Base-by-base conservation (phyloP, 2,329 filamentous ascomycete species). In the Dactylellina cionopaga region DNA sequence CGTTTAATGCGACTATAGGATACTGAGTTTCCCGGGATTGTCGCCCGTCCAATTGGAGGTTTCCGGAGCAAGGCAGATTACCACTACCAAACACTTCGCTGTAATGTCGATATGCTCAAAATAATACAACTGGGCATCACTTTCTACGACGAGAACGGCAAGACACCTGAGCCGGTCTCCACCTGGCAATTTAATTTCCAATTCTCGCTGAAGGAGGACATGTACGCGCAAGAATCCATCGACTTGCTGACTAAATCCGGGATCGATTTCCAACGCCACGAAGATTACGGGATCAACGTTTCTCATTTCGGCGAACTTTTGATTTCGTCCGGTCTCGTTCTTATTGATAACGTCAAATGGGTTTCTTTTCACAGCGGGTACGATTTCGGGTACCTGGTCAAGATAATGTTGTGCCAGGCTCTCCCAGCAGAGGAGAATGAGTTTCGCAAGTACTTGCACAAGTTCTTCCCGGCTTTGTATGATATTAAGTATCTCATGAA, bases 101-200 rank as follows among this genome's bases (percentile, higher is more conserved):
- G 92, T 77, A 99, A 99, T 79, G 95, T 99, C 78, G 95, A 99
- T 79, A 88, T 99, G 78, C 87, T 99, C 78, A 97, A 96, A 80
- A 93, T 98, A 76, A 98, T 99, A 75, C 95, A 99, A 80, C 90
- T 99, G 66, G 95, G 95, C 68, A 90, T 99, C 77, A 96, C 94
- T 2, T 84, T 99, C 13, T 98, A 97, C 83, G 93, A 92, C 74
- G 86, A 92, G 70, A 90, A 96, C 74, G 95, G 95, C 71, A 92
- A 98, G 76, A 88, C 92, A 1, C 33, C 76, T 73, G 65, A 78
- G 77, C 69, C 94, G 92, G 13, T 77, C 39, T 96, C 91, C 79
- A 96, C 94, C 15, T 99, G 95, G 95, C 94, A 97, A 77, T 99
- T 99, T 85, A 98, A 99, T 84, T 99, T 99, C 82, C 90, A 93